phyloP scores from a whole-genome alignment of 768 basidiomycete species.

The Leccinum arenicola region DNA sequence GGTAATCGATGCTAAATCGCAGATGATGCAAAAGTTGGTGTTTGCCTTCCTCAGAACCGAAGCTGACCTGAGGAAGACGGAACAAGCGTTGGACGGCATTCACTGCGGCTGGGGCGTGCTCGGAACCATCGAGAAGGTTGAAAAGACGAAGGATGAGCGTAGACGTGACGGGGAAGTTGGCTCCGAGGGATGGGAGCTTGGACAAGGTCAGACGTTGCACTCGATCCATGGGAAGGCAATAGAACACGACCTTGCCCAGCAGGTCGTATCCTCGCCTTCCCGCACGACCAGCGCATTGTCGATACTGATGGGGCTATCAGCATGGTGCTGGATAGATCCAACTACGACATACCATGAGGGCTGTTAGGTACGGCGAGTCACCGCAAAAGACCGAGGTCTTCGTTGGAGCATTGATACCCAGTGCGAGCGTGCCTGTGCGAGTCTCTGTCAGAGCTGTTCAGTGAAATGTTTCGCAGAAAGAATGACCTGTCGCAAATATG shows the following conservation, averaged over 20 bases:
- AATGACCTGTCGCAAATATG: slow-evolving; percentile 60
- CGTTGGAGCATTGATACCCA: slow-evolving; percentile 75
- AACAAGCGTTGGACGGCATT: slow-evolving; percentile 52
- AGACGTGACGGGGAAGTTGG: slow-evolving; percentile 64
- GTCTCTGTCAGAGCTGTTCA: neutral
- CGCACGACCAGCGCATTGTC: slow-evolving; percentile 72
- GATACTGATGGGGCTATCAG: slow-evolving; percentile 43
- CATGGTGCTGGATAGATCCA: neutral
- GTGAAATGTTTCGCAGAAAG: neutral
- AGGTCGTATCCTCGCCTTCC: slow-evolving; percentile 71
- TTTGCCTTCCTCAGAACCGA: slow-evolving; percentile 51
- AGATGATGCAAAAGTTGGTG: slow-evolving; percentile 63
- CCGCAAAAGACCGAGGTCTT: slow-evolving; percentile 64
- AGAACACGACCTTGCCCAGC: slow-evolving; percentile 71
- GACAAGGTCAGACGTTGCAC: slow-evolving; percentile 65
- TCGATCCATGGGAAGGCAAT: slow-evolving; percentile 60
- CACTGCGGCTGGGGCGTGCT: slow-evolving; percentile 45
- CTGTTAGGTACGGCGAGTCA: slow-evolving; percentile 58
- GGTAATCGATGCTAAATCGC: slow-evolving; percentile 69
- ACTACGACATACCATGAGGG: slow-evolving; percentile 48
- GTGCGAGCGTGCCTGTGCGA: slow-evolving; percentile 57
- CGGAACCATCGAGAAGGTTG: slow-evolving; percentile 62
- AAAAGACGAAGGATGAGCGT: slow-evolving; percentile 64
- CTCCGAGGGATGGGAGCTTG: slow-evolving; percentile 56
- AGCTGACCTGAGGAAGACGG: slow-evolving; percentile 55